phyloP scores from a whole-genome alignment of 495 filamentous ascomycete genomes.

The Aspergillus heteromorphus region DNA sequence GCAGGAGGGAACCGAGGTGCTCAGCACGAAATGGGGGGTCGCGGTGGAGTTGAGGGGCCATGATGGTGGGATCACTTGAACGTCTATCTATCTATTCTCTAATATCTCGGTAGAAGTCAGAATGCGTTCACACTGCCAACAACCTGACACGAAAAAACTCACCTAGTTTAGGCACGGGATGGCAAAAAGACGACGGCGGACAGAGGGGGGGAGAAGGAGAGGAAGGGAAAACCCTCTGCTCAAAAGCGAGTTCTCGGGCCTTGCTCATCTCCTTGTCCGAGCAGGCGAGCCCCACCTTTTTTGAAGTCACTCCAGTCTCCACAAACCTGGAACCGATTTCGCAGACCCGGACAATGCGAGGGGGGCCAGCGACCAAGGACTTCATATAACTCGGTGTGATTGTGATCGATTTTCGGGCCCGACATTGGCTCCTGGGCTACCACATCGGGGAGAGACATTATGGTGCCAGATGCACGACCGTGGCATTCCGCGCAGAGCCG shows the following conservation, averaged over 20 bases:
- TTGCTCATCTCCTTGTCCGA: neutral
- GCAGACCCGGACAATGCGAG: neutral
- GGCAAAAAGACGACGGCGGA: neutral
- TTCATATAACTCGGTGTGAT: neutral
- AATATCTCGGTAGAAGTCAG: neutral
- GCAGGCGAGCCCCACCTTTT: neutral
- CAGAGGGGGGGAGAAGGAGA: neutral
- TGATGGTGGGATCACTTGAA: constrained; percentile 13
- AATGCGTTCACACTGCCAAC: neutral
- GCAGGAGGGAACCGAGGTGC: constrained; percentile 76
- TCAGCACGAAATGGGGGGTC: constrained; percentile 76
- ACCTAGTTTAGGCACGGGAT: neutral
- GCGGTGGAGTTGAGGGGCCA: constrained; percentile 45
- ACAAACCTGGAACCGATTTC: neutral
- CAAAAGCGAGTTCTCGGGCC: neutral
- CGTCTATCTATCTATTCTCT: neutral
- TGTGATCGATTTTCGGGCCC: too few relatives aligned
- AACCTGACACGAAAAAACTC: neutral
- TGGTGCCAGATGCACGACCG: too few relatives aligned
- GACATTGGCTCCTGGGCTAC: too few relatives aligned
- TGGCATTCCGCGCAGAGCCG: too few relatives aligned
- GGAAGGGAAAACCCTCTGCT: constrained; percentile 1
- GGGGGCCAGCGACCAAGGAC: neutral
- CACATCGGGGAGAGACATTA: too few relatives aligned
- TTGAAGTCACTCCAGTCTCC: neutral